Base-by-base conservation (phyloP, 2,329 filamentous ascomycete species). In the Atkinsonella texensis region DNA sequence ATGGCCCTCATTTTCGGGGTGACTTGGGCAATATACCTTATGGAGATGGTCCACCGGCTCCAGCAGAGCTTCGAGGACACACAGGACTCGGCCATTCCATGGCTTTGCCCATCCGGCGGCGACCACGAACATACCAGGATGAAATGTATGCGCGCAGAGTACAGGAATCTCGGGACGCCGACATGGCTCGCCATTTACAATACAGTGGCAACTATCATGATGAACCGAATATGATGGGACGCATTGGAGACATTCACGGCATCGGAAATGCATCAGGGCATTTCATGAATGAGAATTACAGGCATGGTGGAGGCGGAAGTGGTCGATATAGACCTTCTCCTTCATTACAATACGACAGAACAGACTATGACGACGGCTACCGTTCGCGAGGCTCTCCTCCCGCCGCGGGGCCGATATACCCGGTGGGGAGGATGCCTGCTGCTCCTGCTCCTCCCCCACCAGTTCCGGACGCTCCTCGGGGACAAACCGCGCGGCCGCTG, bases 271-370 rank as follows among this genome's bases (percentile, higher is more conserved):
- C 74, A 12, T 70, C 71, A 1, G 72, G 69, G 13, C 79, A 84
- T 58, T 79, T 81, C 59, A 74, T 81, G 73, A 81, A 81, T 53
- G 78, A 84, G 31, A 71, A 80, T 54, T 83, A 80, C 54, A 65
- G 71, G 46, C 49, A 49, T 47, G 44, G 28, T 48, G 46, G 32
- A 13, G 39, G 38, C 48, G 46, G 38, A 13, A 33, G 39, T 20
- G 53, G 49, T 40, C 50, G 46, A 20, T 46, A 48, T 11, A 52
- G 41, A 28, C n/a, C 50, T 31, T 45, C 46, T 2, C 33, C 49
- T 33, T 46, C 47, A 43, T 23, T n/a, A 23, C 9, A 39, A 20
- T 47, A 52, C 28, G 48, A 51, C 41, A 45, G 38, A 32, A 20
- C 33, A n/a, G 51, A 53, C 51, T 77, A 79, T 56, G 66, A 66